Evolutionary conservation across 192 early-diverging fungal species (phyloP).

Genomic region (Entrophospora sp.): DNA sequence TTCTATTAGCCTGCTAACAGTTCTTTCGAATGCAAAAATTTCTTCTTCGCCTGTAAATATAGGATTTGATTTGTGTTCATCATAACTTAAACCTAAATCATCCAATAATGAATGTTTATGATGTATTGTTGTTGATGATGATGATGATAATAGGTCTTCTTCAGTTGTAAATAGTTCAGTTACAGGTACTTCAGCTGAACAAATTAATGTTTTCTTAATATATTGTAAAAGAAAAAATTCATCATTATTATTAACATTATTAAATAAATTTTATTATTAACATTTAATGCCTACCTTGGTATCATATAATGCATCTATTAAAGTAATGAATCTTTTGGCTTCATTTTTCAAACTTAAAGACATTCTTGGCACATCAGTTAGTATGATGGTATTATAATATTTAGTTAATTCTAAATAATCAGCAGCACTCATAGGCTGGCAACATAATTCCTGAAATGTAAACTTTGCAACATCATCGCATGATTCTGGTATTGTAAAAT

Average conservation of each 20-base stretch:
- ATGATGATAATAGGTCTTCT: conserved; percentile 35
- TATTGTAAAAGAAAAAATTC: not conserved
- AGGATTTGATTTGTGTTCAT: conserved; percentile 40
- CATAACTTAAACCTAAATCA: conserved; percentile 36
- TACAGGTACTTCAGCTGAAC: conserved; percentile 60
- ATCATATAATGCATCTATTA: conserved; percentile 92
- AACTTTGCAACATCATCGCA: conserved; percentile 62
- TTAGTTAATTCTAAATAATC: conserved; percentile 85
- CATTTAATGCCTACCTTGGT: conserved; percentile 36
- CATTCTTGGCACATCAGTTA: conserved; percentile 73
- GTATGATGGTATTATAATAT: conserved; percentile 63
- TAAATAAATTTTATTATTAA: no score
- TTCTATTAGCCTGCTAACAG: conserved; percentile 82
- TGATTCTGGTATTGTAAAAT: conserved; percentile 55
- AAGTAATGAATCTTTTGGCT: conserved; percentile 85
- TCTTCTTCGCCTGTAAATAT: conserved; percentile 86
- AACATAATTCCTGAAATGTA: conserved; percentile 59
- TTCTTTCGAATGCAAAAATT: conserved; percentile 91
- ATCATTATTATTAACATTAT: no score
- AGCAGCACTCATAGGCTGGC: conserved; percentile 61
- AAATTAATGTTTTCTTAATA: conserved; percentile 52
- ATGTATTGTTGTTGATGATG: conserved; percentile 27
- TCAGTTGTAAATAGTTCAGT: conserved; percentile 65
- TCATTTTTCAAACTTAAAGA: conserved; percentile 53
- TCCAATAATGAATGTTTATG: conserved; percentile 54